Evolutionary conservation across 495 filamentous ascomycete genomes (phyloP), one percentile per base, ranked within the genome.

Genomic region (Tuber indicum): DNA sequence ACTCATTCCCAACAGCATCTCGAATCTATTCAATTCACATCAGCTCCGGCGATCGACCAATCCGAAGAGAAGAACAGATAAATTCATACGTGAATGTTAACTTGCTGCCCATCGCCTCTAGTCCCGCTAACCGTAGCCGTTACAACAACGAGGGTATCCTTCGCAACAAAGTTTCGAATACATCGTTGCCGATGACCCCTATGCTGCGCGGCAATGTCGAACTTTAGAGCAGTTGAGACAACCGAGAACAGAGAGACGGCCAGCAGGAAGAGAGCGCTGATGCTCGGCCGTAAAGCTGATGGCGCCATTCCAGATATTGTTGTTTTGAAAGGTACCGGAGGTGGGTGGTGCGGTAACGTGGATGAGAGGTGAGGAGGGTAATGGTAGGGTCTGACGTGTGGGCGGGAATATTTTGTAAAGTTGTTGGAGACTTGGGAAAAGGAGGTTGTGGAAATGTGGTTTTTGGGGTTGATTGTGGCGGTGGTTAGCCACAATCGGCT

Each of bases 71-170:
- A 26, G 73, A 89, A 17, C 6, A 66, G 58, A 66, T 36, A 7
- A 66, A 6, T 36, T 66, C 94, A 78, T 89, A 98, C 96, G 85
- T 97, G 92, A 89, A 98, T 97, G 84, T 98, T 97, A 72, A 99
- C 90, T 79, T 88, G 85, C 89, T 97, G 94, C 17, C 96, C 96
- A 87, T 98, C 96, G 69, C 96, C 96, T 86, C 91, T 93, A 46
- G 87, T 85, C 21, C 96, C 96, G 84, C 90, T 88, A 21, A 97
- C 89, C 74, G 91, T 97, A 74, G 95, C 92, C 49, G 96, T 98
- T n/a, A 99, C 96, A 9, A 98, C 94, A n/a, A 99, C 96, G 76
- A 99, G 87, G 74, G 95, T 96, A 84, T 97, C 94, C 85, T 91
- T 93, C 72, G 90, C 87, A 75, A 98, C 95, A 84, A 98, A 98